Percentiles rank a stretch among this genome's conserved stretches.
Evolutionary conservation across 2,329 filamentous ascomycete genomes (phyloP).

Genomic region (Helminthosporium solani): DNA sequence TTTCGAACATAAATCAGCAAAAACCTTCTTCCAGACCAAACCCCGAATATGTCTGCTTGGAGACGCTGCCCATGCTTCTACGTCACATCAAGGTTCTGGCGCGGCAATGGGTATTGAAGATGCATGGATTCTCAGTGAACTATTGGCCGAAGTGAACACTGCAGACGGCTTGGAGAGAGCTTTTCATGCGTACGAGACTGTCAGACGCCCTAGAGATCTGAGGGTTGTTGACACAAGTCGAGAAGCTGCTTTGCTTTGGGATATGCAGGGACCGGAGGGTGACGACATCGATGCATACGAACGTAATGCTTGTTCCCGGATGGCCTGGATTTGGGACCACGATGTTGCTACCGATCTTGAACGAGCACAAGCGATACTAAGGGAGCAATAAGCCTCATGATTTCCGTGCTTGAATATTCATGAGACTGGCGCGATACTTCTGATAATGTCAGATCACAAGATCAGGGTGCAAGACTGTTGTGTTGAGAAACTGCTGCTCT

Average conservation of each 20-base stretch:
- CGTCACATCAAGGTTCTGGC: conserved; percentile 54
- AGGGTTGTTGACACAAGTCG: conserved; percentile 43
- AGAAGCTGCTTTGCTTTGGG: conserved; percentile 44
- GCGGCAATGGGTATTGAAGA: conserved; percentile 60
- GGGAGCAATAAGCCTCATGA: not conserved
- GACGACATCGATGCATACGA: conserved; percentile 40
- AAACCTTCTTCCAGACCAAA: conserved; percentile 39
- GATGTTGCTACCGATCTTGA: conserved; percentile 37
- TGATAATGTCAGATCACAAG: no score
- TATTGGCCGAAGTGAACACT: conserved; percentile 31
- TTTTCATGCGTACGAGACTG: conserved; percentile 43
- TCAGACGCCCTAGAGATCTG: conserved; percentile 43
- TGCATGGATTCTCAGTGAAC: conserved; percentile 46
- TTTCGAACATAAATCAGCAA: conserved; percentile 50
- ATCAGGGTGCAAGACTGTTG: no score
- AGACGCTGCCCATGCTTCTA: conserved; percentile 59
- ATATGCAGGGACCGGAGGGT: conserved; percentile 35
- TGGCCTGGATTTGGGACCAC: conserved; percentile 46
- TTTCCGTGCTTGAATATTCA: not conserved
- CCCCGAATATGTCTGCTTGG: conserved; percentile 50
- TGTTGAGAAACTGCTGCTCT: no score
- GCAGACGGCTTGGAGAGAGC: conserved; percentile 27
- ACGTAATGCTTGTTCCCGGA: conserved; percentile 29
- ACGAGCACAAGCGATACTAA: conserved; percentile 16
- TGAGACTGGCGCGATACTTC: not conserved